A percentile compares a stretch with the other conserved stretches of the same genome.
These are phyloP conservation scores for Fusarium gaditjirri DNA, from an alignment of 2,329 filamentous ascomycete genomes.

Conservation along the genomic window DNA sequence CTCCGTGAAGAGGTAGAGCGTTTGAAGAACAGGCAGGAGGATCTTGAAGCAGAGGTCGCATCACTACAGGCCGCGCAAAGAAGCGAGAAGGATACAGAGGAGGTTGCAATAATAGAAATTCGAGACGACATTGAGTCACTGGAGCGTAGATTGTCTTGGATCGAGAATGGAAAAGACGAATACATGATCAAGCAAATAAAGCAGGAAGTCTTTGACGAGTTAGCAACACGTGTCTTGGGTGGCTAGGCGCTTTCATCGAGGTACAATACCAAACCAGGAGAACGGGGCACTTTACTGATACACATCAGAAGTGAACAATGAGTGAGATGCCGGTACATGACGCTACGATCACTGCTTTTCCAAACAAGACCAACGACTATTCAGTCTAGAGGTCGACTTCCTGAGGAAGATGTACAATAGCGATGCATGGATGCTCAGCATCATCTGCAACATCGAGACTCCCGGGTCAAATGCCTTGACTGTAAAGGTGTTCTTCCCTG, in stretches of 20 bases:
- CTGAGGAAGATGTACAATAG: too few relatives aligned
- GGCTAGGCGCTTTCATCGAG: background rate
- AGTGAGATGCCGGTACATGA: background rate
- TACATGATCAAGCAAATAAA: background rate
- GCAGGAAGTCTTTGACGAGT: constrained; percentile 1
- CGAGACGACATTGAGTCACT: background rate
- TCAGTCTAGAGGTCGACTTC: too few relatives aligned
- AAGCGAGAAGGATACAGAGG: background rate
- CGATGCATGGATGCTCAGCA: too few relatives aligned
- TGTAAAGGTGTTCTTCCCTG: too few relatives aligned
- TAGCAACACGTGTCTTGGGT: background rate
- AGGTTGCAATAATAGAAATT: background rate
- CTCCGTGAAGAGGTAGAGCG: background rate
- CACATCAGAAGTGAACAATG: background rate
- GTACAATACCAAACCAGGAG: background rate
- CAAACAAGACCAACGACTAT: background rate
- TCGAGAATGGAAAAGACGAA: background rate
- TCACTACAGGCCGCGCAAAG: background rate
- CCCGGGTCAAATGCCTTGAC: too few relatives aligned
- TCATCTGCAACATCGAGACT: too few relatives aligned
- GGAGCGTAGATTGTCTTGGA: background rate
- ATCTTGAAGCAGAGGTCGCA: background rate
- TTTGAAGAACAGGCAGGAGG: background rate
- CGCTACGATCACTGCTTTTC: background rate
- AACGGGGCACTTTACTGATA: background rate